These are phyloP conservation scores for Citrullus amarus DNA, from an alignment of 306 rosid genomes.

Conservation along the genomic window DNA sequence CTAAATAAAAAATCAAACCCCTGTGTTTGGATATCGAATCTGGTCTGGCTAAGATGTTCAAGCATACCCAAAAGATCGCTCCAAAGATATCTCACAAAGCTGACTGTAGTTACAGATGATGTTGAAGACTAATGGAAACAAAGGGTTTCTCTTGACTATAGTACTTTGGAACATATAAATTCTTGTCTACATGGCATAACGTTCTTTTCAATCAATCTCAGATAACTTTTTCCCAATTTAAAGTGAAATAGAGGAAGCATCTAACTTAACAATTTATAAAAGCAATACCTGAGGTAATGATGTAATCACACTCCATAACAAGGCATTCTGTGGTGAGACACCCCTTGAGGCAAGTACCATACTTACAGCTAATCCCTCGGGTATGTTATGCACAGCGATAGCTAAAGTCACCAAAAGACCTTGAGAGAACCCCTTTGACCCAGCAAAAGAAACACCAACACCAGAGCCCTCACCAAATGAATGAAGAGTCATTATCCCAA, in stretches of 20 bases:
- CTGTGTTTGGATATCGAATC: not conserved
- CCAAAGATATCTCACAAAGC: not conserved
- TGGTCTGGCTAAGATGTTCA: not conserved
- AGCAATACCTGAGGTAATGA: slow-evolving; percentile 83
- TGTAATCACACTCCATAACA: slow-evolving; percentile 98
- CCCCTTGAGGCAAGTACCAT: slow-evolving; percentile 98
- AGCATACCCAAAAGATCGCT: not conserved
- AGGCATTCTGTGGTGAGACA: slow-evolving; percentile 95
- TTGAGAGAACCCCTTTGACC: slow-evolving; percentile 91
- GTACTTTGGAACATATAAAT: not conserved
- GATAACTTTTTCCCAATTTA: not conserved
- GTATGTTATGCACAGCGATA: slow-evolving; percentile 95
- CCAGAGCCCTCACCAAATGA: slow-evolving; percentile 99
- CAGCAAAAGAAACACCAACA: slow-evolving; percentile 98
- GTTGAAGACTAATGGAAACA: not conserved
- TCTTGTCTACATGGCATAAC: not conserved
- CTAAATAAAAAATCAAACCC: not conserved
- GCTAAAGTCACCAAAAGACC: slow-evolving; percentile 97
- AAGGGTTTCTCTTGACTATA: not conserved
- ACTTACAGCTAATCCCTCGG: slow-evolving; percentile 98
- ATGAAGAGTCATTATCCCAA: slow-evolving; percentile 98
- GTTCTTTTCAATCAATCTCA: not conserved
- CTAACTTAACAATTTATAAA: slow-evolving; percentile 2
- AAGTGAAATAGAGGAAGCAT: not conserved
- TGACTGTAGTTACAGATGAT: not conserved